Evolutionary conservation across 73 alveolate species (phyloP).

Genomic region (Symbiodinium natans): DNA sequence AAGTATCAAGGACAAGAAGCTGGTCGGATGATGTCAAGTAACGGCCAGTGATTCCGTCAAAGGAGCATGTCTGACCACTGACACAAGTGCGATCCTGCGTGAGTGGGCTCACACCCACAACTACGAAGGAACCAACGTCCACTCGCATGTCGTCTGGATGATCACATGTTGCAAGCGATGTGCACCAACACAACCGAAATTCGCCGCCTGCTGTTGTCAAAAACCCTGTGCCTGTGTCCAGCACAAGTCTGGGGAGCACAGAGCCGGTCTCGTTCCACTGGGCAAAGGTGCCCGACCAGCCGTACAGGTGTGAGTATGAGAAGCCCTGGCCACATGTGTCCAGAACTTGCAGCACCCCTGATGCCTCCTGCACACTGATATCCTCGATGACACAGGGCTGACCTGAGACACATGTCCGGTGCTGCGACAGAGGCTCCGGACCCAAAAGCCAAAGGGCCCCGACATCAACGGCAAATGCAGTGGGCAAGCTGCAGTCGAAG

Average conservation of each 20-base stretch:
- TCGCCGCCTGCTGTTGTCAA: not conserved
- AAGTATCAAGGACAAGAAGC: not conserved
- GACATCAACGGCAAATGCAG: not conserved
- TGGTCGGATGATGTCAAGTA: not conserved
- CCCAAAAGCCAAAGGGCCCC: not conserved
- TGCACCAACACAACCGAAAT: slow-evolving; percentile 55
- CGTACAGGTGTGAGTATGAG: too few relatives aligned
- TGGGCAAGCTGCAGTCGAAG: not conserved
- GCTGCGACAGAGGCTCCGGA: not conserved
- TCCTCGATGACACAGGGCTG: slow-evolving; percentile 2
- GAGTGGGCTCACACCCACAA: not conserved
- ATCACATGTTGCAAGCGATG: not conserved
- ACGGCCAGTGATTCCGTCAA: slow-evolving; percentile 9
- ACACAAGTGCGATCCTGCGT: slow-evolving; percentile 38
- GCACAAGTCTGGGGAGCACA: not conserved
- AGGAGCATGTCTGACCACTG: slow-evolving; percentile 39
- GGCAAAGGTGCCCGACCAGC: slow-evolving; percentile 15
- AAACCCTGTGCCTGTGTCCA: not conserved
- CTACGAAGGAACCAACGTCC: slow-evolving; percentile 8
- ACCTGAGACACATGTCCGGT: slow-evolving; percentile 27
- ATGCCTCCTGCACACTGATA: slow-evolving; percentile 1
- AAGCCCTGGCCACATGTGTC: slow-evolving; percentile 41
- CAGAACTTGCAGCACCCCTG: not conserved
- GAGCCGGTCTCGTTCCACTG: not conserved
- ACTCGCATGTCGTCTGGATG: not conserved